Conservation (phyloP, 768 basidiomycete genomes). For the Thelephora aurantiotincta region DNA sequence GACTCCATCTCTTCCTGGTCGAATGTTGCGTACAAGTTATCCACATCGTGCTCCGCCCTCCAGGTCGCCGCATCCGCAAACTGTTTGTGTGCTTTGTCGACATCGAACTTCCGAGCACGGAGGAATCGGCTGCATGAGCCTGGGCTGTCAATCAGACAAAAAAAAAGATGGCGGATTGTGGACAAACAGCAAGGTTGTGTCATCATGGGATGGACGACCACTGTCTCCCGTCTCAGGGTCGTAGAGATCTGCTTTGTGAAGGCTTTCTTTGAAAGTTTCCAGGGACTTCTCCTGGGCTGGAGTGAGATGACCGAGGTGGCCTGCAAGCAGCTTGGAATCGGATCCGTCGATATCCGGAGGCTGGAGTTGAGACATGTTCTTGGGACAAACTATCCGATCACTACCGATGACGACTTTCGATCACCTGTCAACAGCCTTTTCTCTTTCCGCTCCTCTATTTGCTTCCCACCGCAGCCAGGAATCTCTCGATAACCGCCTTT, state of each 20-base stretch:
- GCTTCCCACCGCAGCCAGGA: constrained; percentile 24
- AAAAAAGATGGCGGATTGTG: constrained; percentile 11
- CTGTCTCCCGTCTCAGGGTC: constrained; percentile 17
- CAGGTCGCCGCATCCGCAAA: constrained; percentile 57
- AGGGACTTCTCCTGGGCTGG: constrained; percentile 33
- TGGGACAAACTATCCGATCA: background rate
- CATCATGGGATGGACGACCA: constrained; percentile 35
- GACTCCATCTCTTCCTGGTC: constrained; percentile 43
- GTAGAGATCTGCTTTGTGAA: constrained; percentile 41
- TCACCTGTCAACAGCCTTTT: too few species aligned
- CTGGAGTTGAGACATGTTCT: background rate
- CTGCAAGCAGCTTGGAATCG: constrained; percentile 17
- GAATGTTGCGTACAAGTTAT: constrained; percentile 48
- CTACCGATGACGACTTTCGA: background rate
- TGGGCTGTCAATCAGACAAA: background rate
- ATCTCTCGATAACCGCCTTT: constrained; percentile 64
- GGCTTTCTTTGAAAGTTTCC: constrained; percentile 34
- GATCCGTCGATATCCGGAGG: too few species aligned
- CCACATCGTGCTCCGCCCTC: constrained; percentile 48
- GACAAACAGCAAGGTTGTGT: constrained; percentile 46
- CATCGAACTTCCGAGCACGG: constrained; percentile 61
- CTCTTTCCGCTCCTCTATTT: background rate
- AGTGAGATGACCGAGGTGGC: constrained; percentile 42
- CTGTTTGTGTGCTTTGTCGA: constrained; percentile 49
- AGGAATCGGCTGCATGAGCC: constrained; percentile 55